Percentiles rank a stretch among this genome's conserved stretches.
These are phyloP conservation scores for Ceriops tagal DNA, from an alignment of 345 rosid species.

Conservation along the genomic window DNA sequence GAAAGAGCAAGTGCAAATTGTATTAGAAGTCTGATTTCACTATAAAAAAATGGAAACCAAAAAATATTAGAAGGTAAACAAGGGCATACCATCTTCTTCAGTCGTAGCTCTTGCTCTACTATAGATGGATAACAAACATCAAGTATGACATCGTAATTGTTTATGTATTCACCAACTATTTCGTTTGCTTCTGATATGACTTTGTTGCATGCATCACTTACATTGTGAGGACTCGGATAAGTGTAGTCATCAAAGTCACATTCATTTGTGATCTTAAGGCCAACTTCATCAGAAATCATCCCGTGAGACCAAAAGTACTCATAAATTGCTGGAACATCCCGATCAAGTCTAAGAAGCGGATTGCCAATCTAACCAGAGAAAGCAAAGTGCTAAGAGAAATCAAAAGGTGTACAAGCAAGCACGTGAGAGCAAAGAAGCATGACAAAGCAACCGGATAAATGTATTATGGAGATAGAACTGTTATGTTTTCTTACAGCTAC, in stretches of 20 bases:
- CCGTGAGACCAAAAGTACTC: slow-evolving; percentile 95
- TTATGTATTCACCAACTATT: slow-evolving; percentile 59
- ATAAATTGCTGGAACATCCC: slow-evolving; percentile 64
- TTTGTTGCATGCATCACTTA: slow-evolving; percentile 40
- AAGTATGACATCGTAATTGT: slow-evolving; percentile 73
- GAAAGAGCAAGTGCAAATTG: background rate
- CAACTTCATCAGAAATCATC: slow-evolving; percentile 92
- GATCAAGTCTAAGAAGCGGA: slow-evolving; percentile 78
- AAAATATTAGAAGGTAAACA: background rate
- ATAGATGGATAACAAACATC: slow-evolving; percentile 84
- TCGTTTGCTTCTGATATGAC: slow-evolving; percentile 49
- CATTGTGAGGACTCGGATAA: slow-evolving; percentile 55
- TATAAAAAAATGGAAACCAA: no score
- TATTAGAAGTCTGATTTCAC: background rate
- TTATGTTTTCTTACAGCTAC: slow-evolving; percentile 67
- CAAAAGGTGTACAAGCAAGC: no score
- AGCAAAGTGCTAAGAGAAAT: background rate
- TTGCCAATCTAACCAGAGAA: slow-evolving; percentile 64
- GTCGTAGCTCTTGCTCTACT: slow-evolving; percentile 78
- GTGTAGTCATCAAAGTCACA: slow-evolving; percentile 79
- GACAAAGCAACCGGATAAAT: no score
- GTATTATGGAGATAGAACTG: background rate
- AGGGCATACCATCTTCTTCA: slow-evolving; percentile 58
- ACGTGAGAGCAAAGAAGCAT: no score
- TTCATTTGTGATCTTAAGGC: slow-evolving; percentile 58